phyloP scores from a whole-genome alignment of 2,329 filamentous ascomycete species.

The Rachicladosporium sp. region DNA sequence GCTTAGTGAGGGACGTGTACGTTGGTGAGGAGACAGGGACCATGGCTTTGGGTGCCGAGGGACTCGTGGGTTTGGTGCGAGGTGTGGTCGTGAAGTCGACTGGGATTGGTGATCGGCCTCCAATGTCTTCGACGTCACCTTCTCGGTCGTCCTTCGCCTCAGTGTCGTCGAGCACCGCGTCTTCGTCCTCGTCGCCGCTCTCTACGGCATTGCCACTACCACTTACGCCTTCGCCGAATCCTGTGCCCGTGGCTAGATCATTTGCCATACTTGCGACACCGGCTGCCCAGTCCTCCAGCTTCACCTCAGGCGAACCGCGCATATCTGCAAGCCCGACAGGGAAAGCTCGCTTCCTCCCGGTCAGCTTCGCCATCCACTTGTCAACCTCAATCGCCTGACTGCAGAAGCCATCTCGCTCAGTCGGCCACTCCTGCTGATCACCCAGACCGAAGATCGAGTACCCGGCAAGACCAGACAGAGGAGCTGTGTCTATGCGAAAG shows the following conservation, averaged over 20 bases:
- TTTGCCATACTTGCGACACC: slow-evolving; percentile 62
- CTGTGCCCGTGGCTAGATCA: slow-evolving; percentile 41
- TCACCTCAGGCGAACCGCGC: slow-evolving; percentile 50
- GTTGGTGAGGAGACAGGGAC: slow-evolving; percentile 84
- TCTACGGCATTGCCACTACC: slow-evolving; percentile 76
- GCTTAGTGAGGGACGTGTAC: slow-evolving; percentile 79
- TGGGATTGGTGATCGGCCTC: slow-evolving; percentile 49
- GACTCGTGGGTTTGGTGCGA: slow-evolving; percentile 27
- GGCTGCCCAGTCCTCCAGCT: slow-evolving; percentile 63
- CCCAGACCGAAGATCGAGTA: slow-evolving; percentile 93
- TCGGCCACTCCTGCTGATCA: slow-evolving; percentile 87
- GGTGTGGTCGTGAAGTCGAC: slow-evolving; percentile 76
- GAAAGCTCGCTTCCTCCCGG: slow-evolving; percentile 71
- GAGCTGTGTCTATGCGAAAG: slow-evolving; percentile 85
- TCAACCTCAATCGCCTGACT: slow-evolving; percentile 84
- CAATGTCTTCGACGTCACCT: slow-evolving; percentile 77
- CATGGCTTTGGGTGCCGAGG: slow-evolving; percentile 66
- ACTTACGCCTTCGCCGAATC: slow-evolving; percentile 53
- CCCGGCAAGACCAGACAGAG: slow-evolving; percentile 62
- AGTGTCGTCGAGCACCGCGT: slow-evolving; percentile 39
- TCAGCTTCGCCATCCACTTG: slow-evolving; percentile 91
- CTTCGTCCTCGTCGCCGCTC: slow-evolving; percentile 64
- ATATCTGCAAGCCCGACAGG: slow-evolving; percentile 81
- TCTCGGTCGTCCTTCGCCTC: slow-evolving; percentile 32
- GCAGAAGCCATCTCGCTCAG: slow-evolving; percentile 81